Percentiles rank a stretch among this genome's conserved stretches.
Evolutionary conservation across 1,284 basidiomycete genomes (phyloP).

Genomic region (Ganoderma boninense): DNA sequence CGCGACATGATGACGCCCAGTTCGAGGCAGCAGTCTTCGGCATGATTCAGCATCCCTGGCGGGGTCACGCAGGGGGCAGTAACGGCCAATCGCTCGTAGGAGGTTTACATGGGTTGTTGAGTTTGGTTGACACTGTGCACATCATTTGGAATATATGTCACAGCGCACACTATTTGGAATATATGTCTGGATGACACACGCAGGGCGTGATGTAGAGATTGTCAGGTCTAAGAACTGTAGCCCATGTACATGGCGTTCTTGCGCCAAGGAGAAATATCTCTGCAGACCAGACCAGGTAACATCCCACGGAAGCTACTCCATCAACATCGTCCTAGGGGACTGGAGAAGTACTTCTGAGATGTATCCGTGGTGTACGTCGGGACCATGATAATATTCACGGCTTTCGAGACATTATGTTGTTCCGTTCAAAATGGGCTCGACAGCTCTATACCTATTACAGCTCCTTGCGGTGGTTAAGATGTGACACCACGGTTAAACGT

Average conservation of each 20-base stretch:
- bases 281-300: not conserved
- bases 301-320: not conserved
- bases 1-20: conserved; percentile 28
- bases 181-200: conserved; percentile 14
- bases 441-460: too few species aligned
- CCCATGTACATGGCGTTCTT: not conserved
- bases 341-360: too few species aligned
- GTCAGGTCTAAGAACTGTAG: too few species aligned
- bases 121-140: conserved; percentile 1
- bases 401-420: too few species aligned
- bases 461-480: too few species aligned
- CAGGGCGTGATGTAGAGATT: not conserved
- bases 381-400: too few species aligned
- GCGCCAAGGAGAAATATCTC: not conserved
- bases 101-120: conserved; percentile 17
- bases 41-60: conserved; percentile 31
- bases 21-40: not conserved
- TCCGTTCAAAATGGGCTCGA: too few species aligned
- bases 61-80: conserved; percentile 23
- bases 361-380: too few species aligned
- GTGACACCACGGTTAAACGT: too few species aligned
- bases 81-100: conserved; percentile 28
- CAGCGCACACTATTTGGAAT: conserved; percentile 34
- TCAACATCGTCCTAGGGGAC: not conserved
- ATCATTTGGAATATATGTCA: conserved; percentile 34